Evolutionary conservation across 2,329 filamentous ascomycete species (phyloP), one percentile per base, ranked within the genome.

Genomic region (Diplodia intermedia): DNA sequence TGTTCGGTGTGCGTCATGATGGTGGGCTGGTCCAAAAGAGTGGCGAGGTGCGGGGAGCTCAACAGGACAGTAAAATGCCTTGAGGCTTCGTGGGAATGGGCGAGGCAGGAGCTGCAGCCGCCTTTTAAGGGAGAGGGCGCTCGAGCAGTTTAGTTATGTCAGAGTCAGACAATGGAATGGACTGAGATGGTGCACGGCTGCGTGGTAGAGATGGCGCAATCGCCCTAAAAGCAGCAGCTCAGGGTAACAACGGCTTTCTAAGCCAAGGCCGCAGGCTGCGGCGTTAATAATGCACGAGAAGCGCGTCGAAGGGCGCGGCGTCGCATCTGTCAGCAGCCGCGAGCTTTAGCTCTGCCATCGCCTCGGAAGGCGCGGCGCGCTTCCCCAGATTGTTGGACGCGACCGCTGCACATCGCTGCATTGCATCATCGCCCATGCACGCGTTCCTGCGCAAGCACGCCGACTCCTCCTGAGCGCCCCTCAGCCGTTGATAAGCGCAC

Each of bases 1-100:
- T 86, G 84, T 71, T 84, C 82, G 43, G 76, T 60, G 52, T 78
- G 69, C 69, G 79, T 81, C 79, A 81, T 81, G 67, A 54, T 72
- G 69, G 66, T 47, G 55, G 23, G 38, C 14, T 43, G 57, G 2
- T 62, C 18, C 8, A 62, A 52, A 29, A 26, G 29, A 36, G 26
- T 40, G 20, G 18, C 8, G 65, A 50, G 26, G 53, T 9, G 26
- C 15, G 8, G 11, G 40, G 3, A 43, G 33, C 29, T 52, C 56
- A 33, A 23, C 31, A 23, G 14, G 40, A 54, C 23, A 20, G 40
- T 23, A 15, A 36, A 29, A 40, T 6, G 26, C 1, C 26, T 26
- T 26, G 38, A 43, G 3, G 55, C 11, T 26, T 6, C 20, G 20
- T 4, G 14, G 38, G 23, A 1, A 50, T 9, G 40, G 29, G 9